These are phyloP conservation scores for Vitellaria paradoxa DNA, from an alignment of 179 eudicot species.

Conservation along the genomic window DNA sequence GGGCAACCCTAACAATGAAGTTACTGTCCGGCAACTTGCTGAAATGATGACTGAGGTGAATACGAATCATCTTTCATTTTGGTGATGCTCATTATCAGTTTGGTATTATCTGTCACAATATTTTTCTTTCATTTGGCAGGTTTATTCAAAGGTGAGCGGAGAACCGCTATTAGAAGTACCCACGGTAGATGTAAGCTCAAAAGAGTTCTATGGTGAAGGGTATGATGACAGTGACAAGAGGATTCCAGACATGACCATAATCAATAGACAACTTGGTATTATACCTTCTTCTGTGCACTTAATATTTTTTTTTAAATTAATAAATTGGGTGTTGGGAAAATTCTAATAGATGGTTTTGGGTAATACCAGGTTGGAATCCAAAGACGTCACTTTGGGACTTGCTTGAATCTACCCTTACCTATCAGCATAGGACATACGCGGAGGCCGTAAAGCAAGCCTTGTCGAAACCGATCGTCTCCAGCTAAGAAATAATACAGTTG, in stretches of 20 bases:
- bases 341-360: not conserved
- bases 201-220: conserved; percentile 90
- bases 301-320: not conserved
- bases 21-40: conserved; percentile 95
- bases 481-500: conserved; percentile 8
- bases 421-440: conserved; percentile 93
- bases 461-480: conserved; percentile 67
- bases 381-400: conserved; percentile 95
- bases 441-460: conserved; percentile 74
- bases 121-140: conserved; percentile 33
- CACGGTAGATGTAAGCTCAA: conserved; percentile 81
- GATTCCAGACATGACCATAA: conserved; percentile 94
- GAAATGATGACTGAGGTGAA: conserved; percentile 97
- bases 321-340: not conserved
- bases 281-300: not conserved
- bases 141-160: conserved; percentile 77
- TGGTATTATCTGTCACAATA: not conserved
- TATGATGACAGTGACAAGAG: conserved; percentile 93
- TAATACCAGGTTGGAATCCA: conserved; percentile 76
- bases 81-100: not conserved
- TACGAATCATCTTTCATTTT: not conserved
- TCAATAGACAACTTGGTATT: conserved; percentile 82
- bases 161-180: conserved; percentile 63
- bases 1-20: conserved; percentile 98
- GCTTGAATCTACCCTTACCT: conserved; percentile 94